A percentile compares a stretch with the other conserved stretches of the same genome.
Conservation (phyloP, 1,284 basidiomycete genomes). For the Irpex sp. region DNA sequence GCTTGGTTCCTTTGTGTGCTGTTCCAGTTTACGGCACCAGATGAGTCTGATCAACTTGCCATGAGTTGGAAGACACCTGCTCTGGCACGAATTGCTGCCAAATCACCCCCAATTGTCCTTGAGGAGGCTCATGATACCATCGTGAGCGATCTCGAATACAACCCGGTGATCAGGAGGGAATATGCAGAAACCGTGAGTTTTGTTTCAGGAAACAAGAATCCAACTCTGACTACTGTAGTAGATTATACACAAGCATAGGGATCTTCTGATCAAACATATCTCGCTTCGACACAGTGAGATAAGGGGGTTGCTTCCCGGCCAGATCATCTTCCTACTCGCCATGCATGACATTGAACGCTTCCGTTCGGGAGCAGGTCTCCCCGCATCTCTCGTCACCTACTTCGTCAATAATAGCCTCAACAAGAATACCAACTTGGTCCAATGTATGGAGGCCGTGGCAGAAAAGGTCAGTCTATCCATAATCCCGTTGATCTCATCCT, state of each 20-base stretch:
- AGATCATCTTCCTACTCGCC: constrained; percentile 84
- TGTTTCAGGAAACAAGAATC: not conserved
- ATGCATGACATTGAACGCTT: constrained; percentile 91
- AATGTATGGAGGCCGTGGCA: constrained; percentile 83
- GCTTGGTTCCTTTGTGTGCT: constrained; percentile 93
- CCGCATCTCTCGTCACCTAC: constrained; percentile 84
- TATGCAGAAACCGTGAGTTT: constrained; percentile 71
- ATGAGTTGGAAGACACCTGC: constrained; percentile 78
- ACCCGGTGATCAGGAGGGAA: constrained; percentile 88
- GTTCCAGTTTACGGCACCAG: constrained; percentile 64
- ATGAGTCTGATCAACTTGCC: constrained; percentile 49
- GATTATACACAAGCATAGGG: constrained; percentile 71
- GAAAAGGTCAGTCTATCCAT: constrained; percentile 61
- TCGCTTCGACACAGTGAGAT: constrained; percentile 72
- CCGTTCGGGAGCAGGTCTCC: constrained; percentile 76
- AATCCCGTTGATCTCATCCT: constrained; percentile 1
- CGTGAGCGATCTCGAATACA: constrained; percentile 90
- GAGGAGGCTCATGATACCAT: constrained; percentile 85
- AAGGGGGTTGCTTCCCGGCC: constrained; percentile 75
- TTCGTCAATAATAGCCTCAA: constrained; percentile 90
- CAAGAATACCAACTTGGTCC: constrained; percentile 58
- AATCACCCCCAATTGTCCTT: constrained; percentile 84
- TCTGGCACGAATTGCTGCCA: constrained; percentile 78
- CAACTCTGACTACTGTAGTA: constrained; percentile 24
- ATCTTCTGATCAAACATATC: constrained; percentile 62